These are phyloP conservation scores for Vanrija sp. DNA, from an alignment of 1,284 basidiomycete genomes.

Conservation along the genomic window DNA sequence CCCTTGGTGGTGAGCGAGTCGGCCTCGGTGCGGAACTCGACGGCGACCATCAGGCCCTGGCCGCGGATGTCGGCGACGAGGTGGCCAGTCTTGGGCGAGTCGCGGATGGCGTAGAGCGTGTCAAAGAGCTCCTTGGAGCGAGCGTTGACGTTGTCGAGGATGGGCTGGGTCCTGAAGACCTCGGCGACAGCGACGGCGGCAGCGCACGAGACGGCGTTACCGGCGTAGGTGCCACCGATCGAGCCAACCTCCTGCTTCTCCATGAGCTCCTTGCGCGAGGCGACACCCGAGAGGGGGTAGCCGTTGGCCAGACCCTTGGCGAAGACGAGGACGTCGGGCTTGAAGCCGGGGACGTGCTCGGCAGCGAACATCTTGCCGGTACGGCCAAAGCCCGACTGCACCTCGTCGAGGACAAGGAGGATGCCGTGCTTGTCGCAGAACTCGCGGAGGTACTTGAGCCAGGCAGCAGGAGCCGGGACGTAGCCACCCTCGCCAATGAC, in stretches of 20 bases:
- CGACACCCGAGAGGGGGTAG: constrained; percentile 84
- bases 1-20: constrained; percentile 32
- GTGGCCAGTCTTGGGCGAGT: constrained; percentile 51
- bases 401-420: constrained; percentile 73
- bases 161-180: constrained; percentile 68
- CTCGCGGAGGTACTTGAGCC: constrained; percentile 70
- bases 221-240: constrained; percentile 87
- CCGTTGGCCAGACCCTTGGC: constrained; percentile 66
- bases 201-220: constrained; percentile 83
- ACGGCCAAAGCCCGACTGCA: constrained; percentile 84
- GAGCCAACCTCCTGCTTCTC: constrained; percentile 73
- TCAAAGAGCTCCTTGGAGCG: constrained; percentile 70
- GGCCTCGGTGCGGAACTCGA: constrained; percentile 32
- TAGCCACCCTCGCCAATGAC: constrained; percentile 91
- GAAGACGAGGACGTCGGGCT: constrained; percentile 81
- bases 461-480: constrained; percentile 77
- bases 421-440: constrained; percentile 86
- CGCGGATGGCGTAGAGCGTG: constrained; percentile 53
- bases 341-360: constrained; percentile 64
- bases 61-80: constrained; percentile 51
- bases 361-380: constrained; percentile 82
- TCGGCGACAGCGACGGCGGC: constrained; percentile 78
- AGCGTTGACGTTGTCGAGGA: constrained; percentile 70
- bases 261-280: constrained; percentile 75
- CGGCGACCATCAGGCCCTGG: constrained; percentile 49